Evolutionary conservation across 2,329 filamentous ascomycete species (phyloP), one percentile per base, ranked within the genome.

Genomic region (Aureobasidium sp.): DNA sequence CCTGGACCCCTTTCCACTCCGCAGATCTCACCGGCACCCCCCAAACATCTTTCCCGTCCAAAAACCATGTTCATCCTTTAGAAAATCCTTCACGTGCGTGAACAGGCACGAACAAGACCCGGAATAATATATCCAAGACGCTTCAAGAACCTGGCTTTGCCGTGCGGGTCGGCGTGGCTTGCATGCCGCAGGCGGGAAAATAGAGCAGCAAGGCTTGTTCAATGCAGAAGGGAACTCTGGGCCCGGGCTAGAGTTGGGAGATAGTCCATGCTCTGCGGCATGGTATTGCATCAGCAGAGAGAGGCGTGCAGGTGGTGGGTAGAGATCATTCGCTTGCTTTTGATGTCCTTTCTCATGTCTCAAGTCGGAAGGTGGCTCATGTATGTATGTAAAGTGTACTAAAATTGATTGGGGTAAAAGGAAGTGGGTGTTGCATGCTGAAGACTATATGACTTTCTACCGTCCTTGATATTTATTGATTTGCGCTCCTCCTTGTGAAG

Each of bases 121-220:
- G 53, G 29, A 45, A 35, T 45, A 57, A 57, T 57, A 13, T 57
- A 57, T 42, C 11, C 50, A 42, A 31, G 37, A 54, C 50, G 4
- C 6, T 47, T 17, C 15, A 10, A 9, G 17, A 25, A 13, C 13
- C 17, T 47, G 23, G 27, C 53, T 38, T n/a, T 29, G 33, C 17
- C n/a, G 40, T 31, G 38, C 17, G 38, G 37, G 23, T 11, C n/a
- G 17, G 37, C 19, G 27, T 19, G 19, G 49, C 49, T 51, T 51
- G 49, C 49, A 25, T 51, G 19, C 21, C 4, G 19, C 10, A 47
- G 21, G 38, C 53, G 29, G 40, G n/a, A 42, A 40, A 42, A 35
- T 23, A 54, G 23, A 47, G 29, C 2, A 47, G 29, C 2, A 54
- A 31, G 25, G 27, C 25, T 31, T 42, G 33, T 11, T 23, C n/a